Base-by-base conservation (phyloP, 2,329 filamentous ascomycete species). In the Pseudogymnoascus sp. region DNA sequence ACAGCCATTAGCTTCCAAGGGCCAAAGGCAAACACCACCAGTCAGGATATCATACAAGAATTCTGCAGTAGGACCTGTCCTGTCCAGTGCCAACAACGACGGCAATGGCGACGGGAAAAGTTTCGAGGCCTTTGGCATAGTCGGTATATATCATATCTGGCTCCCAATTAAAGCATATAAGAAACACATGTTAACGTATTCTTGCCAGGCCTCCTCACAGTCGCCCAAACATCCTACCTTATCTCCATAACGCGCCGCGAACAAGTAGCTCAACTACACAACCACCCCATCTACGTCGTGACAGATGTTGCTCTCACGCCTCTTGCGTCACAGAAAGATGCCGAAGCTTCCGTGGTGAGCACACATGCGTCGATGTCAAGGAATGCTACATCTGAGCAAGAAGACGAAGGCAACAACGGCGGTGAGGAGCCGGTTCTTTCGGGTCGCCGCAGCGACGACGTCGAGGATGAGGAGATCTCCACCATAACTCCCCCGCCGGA, bases 251-350 rank as follows among this genome's bases (percentile, higher is more conserved):
- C 88, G 21, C 85, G 87, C 63, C 89, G 93, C 55, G 85, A 96
- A 70, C 90, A 96, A 74, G 92, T 97, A 59, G 95, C 95, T 2
- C 88, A 93, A 67, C 86, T 97, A 59, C 86, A 88, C 67, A 91
- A 91, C 5, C 87, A 84, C 62, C 88, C 93, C 0, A 80, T 97
- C 62, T 99, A 96, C 74, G 87, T 91, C 40, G 85, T 97, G 64
- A 95, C 89, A 45, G 91, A 96, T 69, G 90, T 97, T 33, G 88
- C 91, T 5, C 79, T 97, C n/a, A 96, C 96, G 5, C 95, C 95
- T 0, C 86, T 95, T 61, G 84, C 87, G 1, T 93, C 89, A 5
- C 88, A 88, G 69, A 73, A 76, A 41, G 91, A 96, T 45, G 93
- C 93, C 4, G 81, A 85, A 65, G 82, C 83, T 28, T 88, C 91